phyloP scores from a whole-genome alignment of 1,284 basidiomycete genomes.

The Moesziomyces sp. region DNA sequence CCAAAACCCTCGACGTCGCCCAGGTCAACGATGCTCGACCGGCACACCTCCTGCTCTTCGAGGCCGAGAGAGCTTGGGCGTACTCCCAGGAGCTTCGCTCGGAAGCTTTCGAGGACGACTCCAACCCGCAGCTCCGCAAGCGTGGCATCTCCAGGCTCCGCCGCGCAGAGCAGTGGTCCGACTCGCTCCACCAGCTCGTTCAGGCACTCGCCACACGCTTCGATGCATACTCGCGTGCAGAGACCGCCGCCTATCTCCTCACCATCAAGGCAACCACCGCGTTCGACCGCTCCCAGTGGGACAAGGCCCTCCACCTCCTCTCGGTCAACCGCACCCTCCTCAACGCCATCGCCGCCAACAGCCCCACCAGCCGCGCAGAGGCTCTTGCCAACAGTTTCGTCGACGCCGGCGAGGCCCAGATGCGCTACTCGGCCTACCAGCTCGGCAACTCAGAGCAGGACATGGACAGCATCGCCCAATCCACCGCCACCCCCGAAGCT shows the following conservation, averaged over 20 bases:
- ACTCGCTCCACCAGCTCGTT: constrained; percentile 79
- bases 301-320: constrained; percentile 81
- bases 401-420: constrained; percentile 88
- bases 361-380: constrained; percentile 85
- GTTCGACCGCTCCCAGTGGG: constrained; percentile 73
- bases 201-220: constrained; percentile 72
- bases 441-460: constrained; percentile 76
- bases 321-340: constrained; percentile 82
- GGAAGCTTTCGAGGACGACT: constrained; percentile 72
- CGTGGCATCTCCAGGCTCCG: constrained; percentile 84
- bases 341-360: constrained; percentile 76
- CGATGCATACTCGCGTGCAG: constrained; percentile 50
- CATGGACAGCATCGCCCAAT: constrained; percentile 81
- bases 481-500: constrained; percentile 72
- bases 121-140: constrained; percentile 75
- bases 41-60: constrained; percentile 79
- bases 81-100: constrained; percentile 83
- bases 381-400: constrained; percentile 85
- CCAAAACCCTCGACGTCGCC: constrained; percentile 50
- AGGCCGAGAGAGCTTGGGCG: constrained; percentile 91
- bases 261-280: constrained; percentile 72
- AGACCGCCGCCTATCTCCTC: constrained; percentile 73
- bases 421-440: constrained; percentile 91
- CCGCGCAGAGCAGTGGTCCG: constrained; percentile 84
- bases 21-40: constrained; percentile 50